phyloP scores from a whole-genome alignment of 139 green algal species.

The Nannochloris sp. region DNA sequence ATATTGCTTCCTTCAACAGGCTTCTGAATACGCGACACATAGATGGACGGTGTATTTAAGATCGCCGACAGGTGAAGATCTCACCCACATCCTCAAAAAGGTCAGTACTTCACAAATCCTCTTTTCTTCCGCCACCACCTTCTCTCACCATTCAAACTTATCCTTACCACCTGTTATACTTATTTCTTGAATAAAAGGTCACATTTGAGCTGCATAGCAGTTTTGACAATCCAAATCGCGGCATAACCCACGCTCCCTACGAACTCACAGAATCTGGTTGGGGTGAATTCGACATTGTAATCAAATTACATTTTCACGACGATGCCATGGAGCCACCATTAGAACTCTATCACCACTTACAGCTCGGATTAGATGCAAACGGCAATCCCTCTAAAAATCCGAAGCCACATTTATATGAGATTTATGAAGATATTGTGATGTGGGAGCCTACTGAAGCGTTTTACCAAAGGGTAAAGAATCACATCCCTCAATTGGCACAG shows the following conservation, averaged over 20 bases:
- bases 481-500: conserved; percentile 6
- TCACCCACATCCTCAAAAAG: conserved; percentile 68
- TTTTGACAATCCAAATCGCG: conserved; percentile 70
- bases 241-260: conserved; percentile 28
- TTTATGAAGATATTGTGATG: conserved; percentile 90
- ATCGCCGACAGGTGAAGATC: conserved; percentile 63
- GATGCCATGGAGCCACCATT: conserved; percentile 59
- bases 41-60: conserved; percentile 92
- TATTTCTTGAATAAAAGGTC: conserved; percentile 43
- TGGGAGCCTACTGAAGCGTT: conserved; percentile 72
- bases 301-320: conserved; percentile 65
- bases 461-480: conserved; percentile 38
- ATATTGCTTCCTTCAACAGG: conserved; percentile 33
- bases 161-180: not conserved
- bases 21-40: conserved; percentile 62
- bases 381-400: not conserved
- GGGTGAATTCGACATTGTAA: conserved; percentile 93
- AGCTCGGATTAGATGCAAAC: conserved; percentile 36
- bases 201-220: conserved; percentile 85
- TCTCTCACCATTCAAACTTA: not conserved
- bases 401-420: conserved; percentile 39
- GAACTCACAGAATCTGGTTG: conserved; percentile 83
- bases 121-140: not conserved
- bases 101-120: not conserved
- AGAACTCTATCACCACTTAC: conserved; percentile 71